These are phyloP conservation scores for Botryosphaeria dothidea DNA, from an alignment of 2,329 filamentous ascomycete genomes.

Conservation along the genomic window DNA sequence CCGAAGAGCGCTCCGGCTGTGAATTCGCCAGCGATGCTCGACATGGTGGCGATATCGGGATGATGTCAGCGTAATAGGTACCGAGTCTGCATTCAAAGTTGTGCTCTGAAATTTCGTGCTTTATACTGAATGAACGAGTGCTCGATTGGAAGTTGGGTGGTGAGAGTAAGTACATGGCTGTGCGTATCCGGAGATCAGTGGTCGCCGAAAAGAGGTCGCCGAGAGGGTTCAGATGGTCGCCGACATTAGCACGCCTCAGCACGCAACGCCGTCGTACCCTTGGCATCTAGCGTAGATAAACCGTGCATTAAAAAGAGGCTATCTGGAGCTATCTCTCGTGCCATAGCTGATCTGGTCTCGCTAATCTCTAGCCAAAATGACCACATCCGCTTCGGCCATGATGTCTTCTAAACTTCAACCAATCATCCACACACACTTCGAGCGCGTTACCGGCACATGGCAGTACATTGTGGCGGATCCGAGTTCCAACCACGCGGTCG, in stretches of 20 bases:
- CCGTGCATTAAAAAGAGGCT: too few relatives aligned
- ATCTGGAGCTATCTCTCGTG: too few relatives aligned
- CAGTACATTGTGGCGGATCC: constrained; percentile 63
- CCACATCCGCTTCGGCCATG: background rate
- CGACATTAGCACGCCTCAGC: background rate
- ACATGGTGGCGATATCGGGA: background rate
- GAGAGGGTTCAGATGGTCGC: background rate
- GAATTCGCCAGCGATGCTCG: background rate
- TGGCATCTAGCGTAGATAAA: too few relatives aligned
- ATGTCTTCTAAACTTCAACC: background rate
- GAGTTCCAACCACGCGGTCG: constrained; percentile 48
- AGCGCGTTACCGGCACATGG: constrained; percentile 54
- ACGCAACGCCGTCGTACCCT: background rate
- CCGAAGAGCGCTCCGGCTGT: constrained; percentile 55
- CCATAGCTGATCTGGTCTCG: too few relatives aligned
- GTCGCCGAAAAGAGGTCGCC: background rate
- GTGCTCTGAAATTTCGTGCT: too few relatives aligned
- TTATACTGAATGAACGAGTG: background rate
- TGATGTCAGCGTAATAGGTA: background rate
- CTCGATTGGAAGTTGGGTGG: background rate
- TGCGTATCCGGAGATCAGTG: background rate
- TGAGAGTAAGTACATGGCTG: background rate
- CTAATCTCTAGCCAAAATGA: background rate
- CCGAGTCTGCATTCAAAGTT: too few relatives aligned
- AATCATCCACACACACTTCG: constrained; percentile 33